phyloP scores from a whole-genome alignment of 2,329 filamentous ascomycete species.

The Fusarium sp. region DNA sequence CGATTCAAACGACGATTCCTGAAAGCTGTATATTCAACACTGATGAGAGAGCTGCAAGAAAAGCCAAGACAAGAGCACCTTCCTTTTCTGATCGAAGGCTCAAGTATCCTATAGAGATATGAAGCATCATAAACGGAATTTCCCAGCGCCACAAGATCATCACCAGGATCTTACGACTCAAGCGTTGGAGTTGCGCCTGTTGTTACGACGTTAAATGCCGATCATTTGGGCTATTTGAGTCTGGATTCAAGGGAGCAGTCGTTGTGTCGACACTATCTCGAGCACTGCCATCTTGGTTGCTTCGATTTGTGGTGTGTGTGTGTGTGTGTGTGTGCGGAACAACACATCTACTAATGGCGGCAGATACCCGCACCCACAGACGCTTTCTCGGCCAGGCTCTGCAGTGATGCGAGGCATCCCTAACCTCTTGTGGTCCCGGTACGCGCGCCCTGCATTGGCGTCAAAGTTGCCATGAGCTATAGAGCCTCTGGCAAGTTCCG shows the following conservation, averaged over 20 bases:
- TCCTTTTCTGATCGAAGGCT: constrained; percentile 21
- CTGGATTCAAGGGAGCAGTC: not conserved
- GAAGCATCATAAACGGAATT: constrained; percentile 11
- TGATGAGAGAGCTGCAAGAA: constrained; percentile 2
- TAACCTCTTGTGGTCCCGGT: constrained; percentile 6
- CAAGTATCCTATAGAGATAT: constrained; percentile 30
- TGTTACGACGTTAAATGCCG: not conserved
- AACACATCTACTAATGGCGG: not conserved
- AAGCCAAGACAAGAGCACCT: not conserved
- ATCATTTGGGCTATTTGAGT: not conserved
- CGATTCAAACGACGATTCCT: constrained; percentile 33
- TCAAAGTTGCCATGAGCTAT: not conserved
- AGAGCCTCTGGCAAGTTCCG: constrained; percentile 21
- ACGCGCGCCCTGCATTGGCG: not conserved
- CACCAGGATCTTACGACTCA: not conserved
- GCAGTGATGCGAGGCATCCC: not conserved
- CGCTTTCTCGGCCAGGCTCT: not conserved
- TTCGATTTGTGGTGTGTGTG: not conserved
- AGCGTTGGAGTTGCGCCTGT: not conserved
- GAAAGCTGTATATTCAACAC: constrained; percentile 19
- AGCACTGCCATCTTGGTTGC: not conserved
- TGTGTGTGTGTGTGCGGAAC: not conserved
- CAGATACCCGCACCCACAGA: not conserved
- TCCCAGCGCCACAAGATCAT: not conserved
- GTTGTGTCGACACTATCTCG: constrained; percentile 2